Base-by-base conservation (phyloP, 306 rosid genomes). In the Trifolium pratense region DNA sequence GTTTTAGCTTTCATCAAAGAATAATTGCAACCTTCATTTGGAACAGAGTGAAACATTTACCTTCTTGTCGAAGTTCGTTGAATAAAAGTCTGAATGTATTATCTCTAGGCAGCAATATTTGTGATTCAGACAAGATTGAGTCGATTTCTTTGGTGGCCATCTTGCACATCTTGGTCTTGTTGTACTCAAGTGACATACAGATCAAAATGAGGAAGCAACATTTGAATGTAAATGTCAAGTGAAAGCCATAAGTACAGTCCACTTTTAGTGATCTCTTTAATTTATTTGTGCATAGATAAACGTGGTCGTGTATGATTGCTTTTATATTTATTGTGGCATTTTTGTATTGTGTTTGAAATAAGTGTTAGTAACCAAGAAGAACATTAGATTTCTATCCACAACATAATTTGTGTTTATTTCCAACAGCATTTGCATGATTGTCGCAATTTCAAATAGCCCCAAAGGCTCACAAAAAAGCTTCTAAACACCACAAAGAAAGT, bases 11-110 rank as follows among this genome's bases (percentile, higher is more conserved):
- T 78, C 64, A 52, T 73, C 64, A 76, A 60, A 81, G 60, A 93
- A 93, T 93, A 93, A 93, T 89, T 77, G 80, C 78, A 85, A 83
- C 75, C 89, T 84, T 80, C 82, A 34, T 77, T 40, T 59, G 80
- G 77, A 83, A 70, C 74, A 78, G 46, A 75, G 74, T 74, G 82
- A 79, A 80, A 71, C 65, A 70, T 77, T 82, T 76, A 82, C 87
- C 86, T 83, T 85, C 80, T 79, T 53, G 77, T 83, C 75, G 82
- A 82, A 43, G 69, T 84, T 76, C 74, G 48, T 78, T 49, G 71
- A 91, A 89, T 85, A 90, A 90, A 79, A 82, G 89, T 87, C 88
- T 83, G 82, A 69, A 71, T 39, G 67, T 51, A 26, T 70, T 51
- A 70, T 80, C 78, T 51, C 26, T 5, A 58, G 61, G 59, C 79